Base-by-base conservation (phyloP, 257 asterid species). In the Solanum piurae region DNA sequence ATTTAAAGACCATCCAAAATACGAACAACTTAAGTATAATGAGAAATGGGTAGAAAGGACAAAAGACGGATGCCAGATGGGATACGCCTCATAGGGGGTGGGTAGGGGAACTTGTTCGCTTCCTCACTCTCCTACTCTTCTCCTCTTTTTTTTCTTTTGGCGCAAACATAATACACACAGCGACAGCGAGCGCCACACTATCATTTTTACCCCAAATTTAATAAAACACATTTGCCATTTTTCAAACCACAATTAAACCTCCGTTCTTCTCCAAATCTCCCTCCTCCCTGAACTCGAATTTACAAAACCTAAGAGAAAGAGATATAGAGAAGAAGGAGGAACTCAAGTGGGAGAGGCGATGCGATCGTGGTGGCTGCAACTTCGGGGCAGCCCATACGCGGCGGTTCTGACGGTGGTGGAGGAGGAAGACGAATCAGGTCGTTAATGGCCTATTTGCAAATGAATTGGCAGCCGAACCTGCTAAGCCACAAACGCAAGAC, bases 381-480 rank as follows among this genome's bases (percentile, higher is more conserved):
- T 27, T 33, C 52, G 89, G 74, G 23, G 86, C 49, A 64, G 84
- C 83, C 72, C 73, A 86, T 86, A 58, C 88, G 14, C 73, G 84
- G 89, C 46, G 88, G 89, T 23, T 58, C 91, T 90, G 90, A 91
- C 89, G 93, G 91, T 33, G 79, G 42, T 0, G 44, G 44, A 69
- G 94, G 93, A 85, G 89, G 93, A 88, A 91, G 91, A 44, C 93
- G 93, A 87, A 92, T 87, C 86, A 55, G 91, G 91, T 89, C 92
- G 95, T 91, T 92, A 91, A 94, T 95, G 98, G 95, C 92, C 94
- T 90, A 90, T 93, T 92, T 94, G 98, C 98, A 97, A 93, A 96
- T 97, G 99, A 94, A 95, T 94, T 97, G 99, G 99, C 99, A 93
- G 94, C 93, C 98, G 90, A 93, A 92, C 92, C 91, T 94, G 68